These are phyloP conservation scores for Dicorynia guianensis DNA, from an alignment of 306 rosid genomes.

Conservation along the genomic window DNA sequence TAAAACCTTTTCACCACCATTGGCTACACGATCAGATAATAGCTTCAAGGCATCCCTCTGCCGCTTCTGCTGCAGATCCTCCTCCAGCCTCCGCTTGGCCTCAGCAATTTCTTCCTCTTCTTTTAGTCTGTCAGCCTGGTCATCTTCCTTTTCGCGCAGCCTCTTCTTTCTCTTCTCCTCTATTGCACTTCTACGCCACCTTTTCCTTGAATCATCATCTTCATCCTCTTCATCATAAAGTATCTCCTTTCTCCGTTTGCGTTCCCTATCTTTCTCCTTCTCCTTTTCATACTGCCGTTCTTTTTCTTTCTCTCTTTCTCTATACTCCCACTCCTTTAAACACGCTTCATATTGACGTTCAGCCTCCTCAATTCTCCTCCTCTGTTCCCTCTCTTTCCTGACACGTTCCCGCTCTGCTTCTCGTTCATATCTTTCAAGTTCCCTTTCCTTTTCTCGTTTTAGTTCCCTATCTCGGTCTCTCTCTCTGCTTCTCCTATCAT, in stretches of 20 bases:
- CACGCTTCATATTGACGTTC: slow-evolving; percentile 87
- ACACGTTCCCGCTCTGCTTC: slow-evolving; percentile 96
- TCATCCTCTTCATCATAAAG: slow-evolving; percentile 94
- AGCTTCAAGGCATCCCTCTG: slow-evolving; percentile 69
- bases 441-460: slow-evolving; percentile 93
- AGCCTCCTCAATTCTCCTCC: slow-evolving; percentile 84
- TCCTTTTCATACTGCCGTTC: slow-evolving; percentile 92
- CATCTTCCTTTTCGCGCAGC: slow-evolving; percentile 89
- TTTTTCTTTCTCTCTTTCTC: slow-evolving; percentile 94
- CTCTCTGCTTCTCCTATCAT: slow-evolving; percentile 87
- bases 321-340: slow-evolving; percentile 96
- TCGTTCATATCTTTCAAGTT: slow-evolving; percentile 94
- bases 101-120: slow-evolving; percentile 96
- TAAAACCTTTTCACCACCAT: slow-evolving; percentile 50
- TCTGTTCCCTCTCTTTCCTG: slow-evolving; percentile 96
- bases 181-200: slow-evolving; percentile 84
- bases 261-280: slow-evolving; percentile 93
- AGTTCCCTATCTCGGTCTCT: slow-evolving; percentile 88
- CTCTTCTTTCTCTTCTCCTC: slow-evolving; percentile 97
- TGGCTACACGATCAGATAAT: slow-evolving; percentile 50
- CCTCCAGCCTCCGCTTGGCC: slow-evolving; percentile 77
- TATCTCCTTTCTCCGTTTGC: slow-evolving; percentile 88
- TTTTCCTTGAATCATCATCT: slow-evolving; percentile 91
- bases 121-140: slow-evolving; percentile 70
- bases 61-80: slow-evolving; percentile 68